phyloP scores from a whole-genome alignment of 108 stramenopile species.

The Skeletonema potamos region DNA sequence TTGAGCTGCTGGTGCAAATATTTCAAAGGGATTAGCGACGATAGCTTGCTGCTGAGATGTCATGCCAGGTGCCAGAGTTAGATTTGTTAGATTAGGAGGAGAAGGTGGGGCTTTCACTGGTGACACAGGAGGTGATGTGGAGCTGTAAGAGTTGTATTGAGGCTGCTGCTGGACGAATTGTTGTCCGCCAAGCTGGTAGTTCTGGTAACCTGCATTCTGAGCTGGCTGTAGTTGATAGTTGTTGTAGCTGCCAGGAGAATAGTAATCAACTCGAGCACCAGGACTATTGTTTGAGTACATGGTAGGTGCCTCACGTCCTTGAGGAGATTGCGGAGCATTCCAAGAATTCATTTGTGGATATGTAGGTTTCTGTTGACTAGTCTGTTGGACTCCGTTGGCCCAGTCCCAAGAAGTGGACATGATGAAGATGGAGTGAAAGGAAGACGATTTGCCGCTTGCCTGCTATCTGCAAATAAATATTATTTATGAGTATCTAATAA shows the following conservation, averaged over 20 bases:
- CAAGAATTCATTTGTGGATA: not conserved
- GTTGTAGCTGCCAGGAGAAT: not conserved
- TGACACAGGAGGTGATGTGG: conserved; percentile 13
- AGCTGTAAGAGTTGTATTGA: conserved; percentile 1
- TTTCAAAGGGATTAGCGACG: conserved; percentile 12
- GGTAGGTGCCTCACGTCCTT: not conserved
- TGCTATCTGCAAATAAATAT: not conserved
- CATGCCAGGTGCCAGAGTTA: not conserved
- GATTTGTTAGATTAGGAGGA: not conserved
- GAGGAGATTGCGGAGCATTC: not conserved
- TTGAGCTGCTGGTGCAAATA: conserved; percentile 12
- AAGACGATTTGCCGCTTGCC: not conserved
- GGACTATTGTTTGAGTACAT: not conserved
- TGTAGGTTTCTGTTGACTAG: not conserved
- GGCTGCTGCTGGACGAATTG: not conserved
- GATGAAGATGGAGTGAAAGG: not conserved
- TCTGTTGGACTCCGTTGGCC: not conserved
- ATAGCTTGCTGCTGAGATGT: not conserved
- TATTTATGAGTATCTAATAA: too few species aligned
- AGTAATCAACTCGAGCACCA: not conserved
- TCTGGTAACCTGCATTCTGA: not conserved
- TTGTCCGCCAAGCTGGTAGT: not conserved
- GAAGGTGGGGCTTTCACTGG: not conserved
- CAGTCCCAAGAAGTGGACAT: not conserved
- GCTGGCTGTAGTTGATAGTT: not conserved